phyloP scores from a whole-genome alignment of 768 basidiomycete species.

The Plicaturopsis crispa region DNA sequence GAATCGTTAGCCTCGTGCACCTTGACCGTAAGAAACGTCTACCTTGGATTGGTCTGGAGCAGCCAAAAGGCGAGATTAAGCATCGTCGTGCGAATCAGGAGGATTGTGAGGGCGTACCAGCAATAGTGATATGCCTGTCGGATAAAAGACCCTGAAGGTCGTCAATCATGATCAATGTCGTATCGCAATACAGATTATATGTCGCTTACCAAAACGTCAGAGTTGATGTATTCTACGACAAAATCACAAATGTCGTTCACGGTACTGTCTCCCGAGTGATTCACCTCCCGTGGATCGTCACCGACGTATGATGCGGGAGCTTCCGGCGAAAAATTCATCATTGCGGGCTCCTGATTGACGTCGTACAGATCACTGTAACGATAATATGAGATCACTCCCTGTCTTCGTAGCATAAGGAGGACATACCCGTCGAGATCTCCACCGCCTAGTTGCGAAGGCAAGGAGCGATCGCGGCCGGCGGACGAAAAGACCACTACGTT shows the following conservation, averaged over 20 bases:
- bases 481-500: conserved; percentile 71
- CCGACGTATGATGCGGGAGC: conserved; percentile 44
- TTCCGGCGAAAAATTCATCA: conserved; percentile 47
- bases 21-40: too few relatives aligned
- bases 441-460: conserved; percentile 65
- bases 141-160: conserved; percentile 56
- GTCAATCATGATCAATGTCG: conserved; percentile 1
- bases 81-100: neutral
- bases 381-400: conserved; percentile 1
- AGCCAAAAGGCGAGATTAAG: neutral
- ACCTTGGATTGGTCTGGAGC: conserved; percentile 65
- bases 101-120: conserved; percentile 35
- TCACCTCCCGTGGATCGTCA: conserved; percentile 21
- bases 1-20: neutral
- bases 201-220: conserved; percentile 63
- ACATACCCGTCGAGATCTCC: conserved; percentile 77
- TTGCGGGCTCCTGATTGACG: conserved; percentile 45
- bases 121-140: conserved; percentile 60
- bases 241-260: conserved; percentile 75
- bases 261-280: conserved; percentile 35
- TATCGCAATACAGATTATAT: too few relatives aligned
- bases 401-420: neutral
- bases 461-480: conserved; percentile 53
- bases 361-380: conserved; percentile 52
- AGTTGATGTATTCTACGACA: conserved; percentile 77